phyloP scores from a whole-genome alignment of 768 basidiomycete species.

The Plicaturopsis crispa region DNA sequence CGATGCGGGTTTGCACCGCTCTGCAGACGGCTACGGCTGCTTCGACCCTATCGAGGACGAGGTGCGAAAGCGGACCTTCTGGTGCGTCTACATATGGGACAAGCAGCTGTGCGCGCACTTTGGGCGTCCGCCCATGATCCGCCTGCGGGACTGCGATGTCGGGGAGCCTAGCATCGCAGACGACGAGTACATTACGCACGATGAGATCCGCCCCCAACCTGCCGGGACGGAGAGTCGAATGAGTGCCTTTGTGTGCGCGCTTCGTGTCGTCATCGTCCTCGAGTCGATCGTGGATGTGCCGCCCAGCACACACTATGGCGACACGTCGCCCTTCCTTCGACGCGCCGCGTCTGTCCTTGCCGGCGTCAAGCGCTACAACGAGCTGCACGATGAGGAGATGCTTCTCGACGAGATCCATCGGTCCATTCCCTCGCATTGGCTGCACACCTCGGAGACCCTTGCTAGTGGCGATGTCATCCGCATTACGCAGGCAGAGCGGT shows the following conservation, averaged over 20 bases:
- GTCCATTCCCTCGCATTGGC: slow-evolving; percentile 70
- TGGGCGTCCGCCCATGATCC: slow-evolving; percentile 81
- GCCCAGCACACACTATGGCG: slow-evolving; percentile 53
- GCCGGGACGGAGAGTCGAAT: slow-evolving; percentile 69
- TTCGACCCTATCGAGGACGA: slow-evolving; percentile 90
- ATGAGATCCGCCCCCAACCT: slow-evolving; percentile 57
- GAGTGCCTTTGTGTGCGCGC: slow-evolving; percentile 68
- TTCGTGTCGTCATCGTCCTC: slow-evolving; percentile 81
- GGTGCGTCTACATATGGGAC: slow-evolving; percentile 96
- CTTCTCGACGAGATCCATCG: slow-evolving; percentile 74
- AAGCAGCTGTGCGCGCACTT: slow-evolving; percentile 88
- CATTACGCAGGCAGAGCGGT: slow-evolving; percentile 79
- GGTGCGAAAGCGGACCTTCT: slow-evolving; percentile 90
- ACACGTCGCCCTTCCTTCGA: slow-evolving; percentile 70
- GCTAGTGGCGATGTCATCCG: slow-evolving; percentile 82
- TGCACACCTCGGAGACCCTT: slow-evolving; percentile 73
- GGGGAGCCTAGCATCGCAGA: slow-evolving; percentile 79
- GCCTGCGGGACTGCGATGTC: slow-evolving; percentile 88
- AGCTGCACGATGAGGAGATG: slow-evolving; percentile 72
- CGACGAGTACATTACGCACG: slow-evolving; percentile 82
- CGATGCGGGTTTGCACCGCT: slow-evolving; percentile 85
- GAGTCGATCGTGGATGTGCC: slow-evolving; percentile 84
- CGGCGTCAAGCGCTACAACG: slow-evolving; percentile 51
- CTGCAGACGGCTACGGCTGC: slow-evolving; percentile 76
- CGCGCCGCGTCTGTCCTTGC: slow-evolving; percentile 65